Percentiles rank a stretch among this genome's conserved stretches.
Evolutionary conservation across 2,329 filamentous ascomycete genomes (phyloP).

Genomic region (Fusarium marasasianum): DNA sequence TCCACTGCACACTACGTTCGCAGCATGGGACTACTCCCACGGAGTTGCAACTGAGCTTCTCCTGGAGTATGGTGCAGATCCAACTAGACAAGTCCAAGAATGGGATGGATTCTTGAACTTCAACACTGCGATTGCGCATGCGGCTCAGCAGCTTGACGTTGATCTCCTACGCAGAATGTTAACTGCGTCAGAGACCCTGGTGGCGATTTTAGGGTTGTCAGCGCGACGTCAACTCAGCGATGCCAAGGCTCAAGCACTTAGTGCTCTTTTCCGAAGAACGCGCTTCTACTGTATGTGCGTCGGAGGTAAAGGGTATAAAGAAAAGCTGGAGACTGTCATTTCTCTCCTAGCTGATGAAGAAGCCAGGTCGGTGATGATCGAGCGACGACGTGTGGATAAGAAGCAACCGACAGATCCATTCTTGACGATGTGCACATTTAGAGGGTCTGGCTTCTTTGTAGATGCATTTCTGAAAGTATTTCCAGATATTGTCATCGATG

Average conservation of each 20-base stretch:
- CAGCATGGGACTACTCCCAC: background rate
- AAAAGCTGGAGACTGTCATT: background rate
- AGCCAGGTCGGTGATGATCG: rapidly evolving
- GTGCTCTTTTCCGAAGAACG: background rate
- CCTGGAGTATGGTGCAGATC: background rate
- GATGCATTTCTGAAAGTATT: background rate
- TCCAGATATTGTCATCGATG: rapidly evolving
- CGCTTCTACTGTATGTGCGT: background rate
- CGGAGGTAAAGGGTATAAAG: background rate
- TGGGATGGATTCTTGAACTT: background rate
- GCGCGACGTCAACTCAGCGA: background rate
- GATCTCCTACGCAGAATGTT: background rate
- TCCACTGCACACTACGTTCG: background rate
- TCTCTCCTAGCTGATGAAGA: background rate
- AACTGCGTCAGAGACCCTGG: background rate
- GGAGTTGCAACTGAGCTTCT: background rate
- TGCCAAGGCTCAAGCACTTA: background rate
- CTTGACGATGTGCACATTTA: background rate
- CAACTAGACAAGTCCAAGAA: background rate
- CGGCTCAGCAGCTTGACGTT: background rate
- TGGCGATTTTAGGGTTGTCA: rapidly evolving
- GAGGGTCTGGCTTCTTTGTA: background rate
- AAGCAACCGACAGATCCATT: background rate
- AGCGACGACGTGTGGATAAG: rapidly evolving
- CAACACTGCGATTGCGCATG: background rate